A percentile compares a stretch with the other conserved stretches of the same genome.
phyloP scores from a whole-genome alignment of 2,329 filamentous ascomycete species.

The Aspergillus sergii region DNA sequence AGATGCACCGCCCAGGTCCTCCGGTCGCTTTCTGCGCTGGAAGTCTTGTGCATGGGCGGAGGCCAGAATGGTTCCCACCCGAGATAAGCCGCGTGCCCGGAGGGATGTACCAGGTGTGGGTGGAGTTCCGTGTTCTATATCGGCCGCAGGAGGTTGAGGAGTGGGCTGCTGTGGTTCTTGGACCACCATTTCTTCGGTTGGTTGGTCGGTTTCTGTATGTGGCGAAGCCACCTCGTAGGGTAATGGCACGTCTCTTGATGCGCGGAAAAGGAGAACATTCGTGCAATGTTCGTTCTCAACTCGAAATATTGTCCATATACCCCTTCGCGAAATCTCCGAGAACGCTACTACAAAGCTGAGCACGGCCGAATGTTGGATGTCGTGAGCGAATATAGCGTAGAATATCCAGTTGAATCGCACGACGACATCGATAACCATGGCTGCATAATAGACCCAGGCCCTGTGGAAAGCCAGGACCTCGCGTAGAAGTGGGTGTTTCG shows the following conservation, averaged over 20 bases:
- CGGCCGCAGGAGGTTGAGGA: slow-evolving; percentile 22
- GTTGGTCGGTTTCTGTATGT: slow-evolving; percentile 16
- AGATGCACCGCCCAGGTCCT: slow-evolving; percentile 41
- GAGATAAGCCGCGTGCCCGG: slow-evolving; percentile 43
- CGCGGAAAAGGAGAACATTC: slow-evolving; percentile 88
- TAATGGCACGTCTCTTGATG: slow-evolving; percentile 81
- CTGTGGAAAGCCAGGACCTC: slow-evolving; percentile 78
- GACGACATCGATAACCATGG: slow-evolving; percentile 81
- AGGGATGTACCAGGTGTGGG: slow-evolving; percentile 28
- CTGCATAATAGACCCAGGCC: slow-evolving; percentile 80
- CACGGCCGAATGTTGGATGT: slow-evolving; percentile 80
- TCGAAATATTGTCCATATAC: slow-evolving; percentile 88
- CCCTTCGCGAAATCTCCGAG: slow-evolving; percentile 79
- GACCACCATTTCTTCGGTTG: slow-evolving; percentile 26
- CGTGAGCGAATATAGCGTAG: slow-evolving; percentile 79
- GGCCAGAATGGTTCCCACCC: slow-evolving; percentile 70
- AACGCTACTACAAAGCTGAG: slow-evolving; percentile 79
- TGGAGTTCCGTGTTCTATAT: slow-evolving; percentile 33
- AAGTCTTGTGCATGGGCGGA: slow-evolving; percentile 90
- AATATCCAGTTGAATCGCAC: slow-evolving; percentile 94
- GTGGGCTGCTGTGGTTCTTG: slow-evolving; percentile 28
- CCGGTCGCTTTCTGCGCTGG: slow-evolving; percentile 70
- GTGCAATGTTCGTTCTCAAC: slow-evolving; percentile 98
- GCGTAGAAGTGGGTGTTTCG: slow-evolving; percentile 69
- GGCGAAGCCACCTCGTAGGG: slow-evolving; percentile 65